Evolutionary conservation across 1,284 basidiomycete species (phyloP), one percentile per base, ranked within the genome.

Genomic region (Hypsizygus ulmarius): DNA sequence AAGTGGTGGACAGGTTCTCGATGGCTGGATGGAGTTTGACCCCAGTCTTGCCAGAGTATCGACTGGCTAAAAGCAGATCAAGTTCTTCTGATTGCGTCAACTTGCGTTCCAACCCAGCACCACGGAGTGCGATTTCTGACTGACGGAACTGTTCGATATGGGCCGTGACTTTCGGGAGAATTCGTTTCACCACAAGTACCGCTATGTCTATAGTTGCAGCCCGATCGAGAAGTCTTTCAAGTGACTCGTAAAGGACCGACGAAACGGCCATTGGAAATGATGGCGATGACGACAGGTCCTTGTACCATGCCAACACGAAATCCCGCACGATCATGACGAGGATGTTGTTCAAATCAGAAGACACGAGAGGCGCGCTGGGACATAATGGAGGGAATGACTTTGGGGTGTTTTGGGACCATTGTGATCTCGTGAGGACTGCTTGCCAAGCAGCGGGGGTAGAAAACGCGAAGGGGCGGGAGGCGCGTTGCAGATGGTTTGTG

Each of bases 371-470:
- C 39, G 81, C 80, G 28, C 79, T 74, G 27, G 84, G 83, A 52
- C 74, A 74, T 28, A 87, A 66, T 21, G 81, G 76, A 1, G 82
- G 73, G 19, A 84, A 72, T n/a, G 77, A 74, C 59, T 82, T 83
- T 2, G 79, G 79, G 8, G 75, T 72, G 59, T 74, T 84, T 58
- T 84, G 78, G 2, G 86, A 89, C 92, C 92, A 95, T 62, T 86
- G 81, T 7, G 87, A 87, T 19, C 90, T 81, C 34, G 82, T 93
- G 37, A 90, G 73, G 34, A 91, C 85, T 0, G 85, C 90, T 60
- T 93, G 87, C 92, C 92, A 95, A 34, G 92, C 91, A 45, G 93
- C 91, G 10, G 90, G 88, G 1, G 90, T 92, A 5, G 90, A 90
- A 70, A 95, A 94, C 2, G 80, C 77, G 39, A 93, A 73, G 0